phyloP scores from a whole-genome alignment of 306 rosid genomes.

The Arachis stenosperma region DNA sequence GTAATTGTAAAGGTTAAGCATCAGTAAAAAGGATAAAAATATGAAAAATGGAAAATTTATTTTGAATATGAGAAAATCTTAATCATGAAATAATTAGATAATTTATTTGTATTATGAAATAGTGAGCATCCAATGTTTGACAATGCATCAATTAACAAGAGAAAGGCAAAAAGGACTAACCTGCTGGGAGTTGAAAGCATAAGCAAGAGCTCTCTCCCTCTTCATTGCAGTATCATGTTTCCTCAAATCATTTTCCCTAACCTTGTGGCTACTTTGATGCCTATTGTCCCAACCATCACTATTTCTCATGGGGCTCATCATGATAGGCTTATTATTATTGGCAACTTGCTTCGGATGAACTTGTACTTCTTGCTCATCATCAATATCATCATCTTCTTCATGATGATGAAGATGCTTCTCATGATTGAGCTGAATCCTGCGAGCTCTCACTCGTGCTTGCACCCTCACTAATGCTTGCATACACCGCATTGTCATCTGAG shows the following conservation, averaged over 20 bases:
- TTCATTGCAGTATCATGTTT: slow-evolving; percentile 68
- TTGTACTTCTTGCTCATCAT: neutral
- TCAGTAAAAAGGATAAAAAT: no score
- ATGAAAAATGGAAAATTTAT: no score
- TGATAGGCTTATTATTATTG: slow-evolving; percentile 2
- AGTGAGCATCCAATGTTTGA: neutral
- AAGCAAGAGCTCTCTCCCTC: slow-evolving; percentile 84
- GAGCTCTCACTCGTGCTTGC: slow-evolving; percentile 79
- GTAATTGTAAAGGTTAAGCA: no score
- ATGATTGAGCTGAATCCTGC: slow-evolving; percentile 62
- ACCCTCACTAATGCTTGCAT: slow-evolving; percentile 96
- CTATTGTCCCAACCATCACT: slow-evolving; percentile 49
- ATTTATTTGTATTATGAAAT: no score
- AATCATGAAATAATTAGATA: no score
- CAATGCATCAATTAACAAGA: neutral
- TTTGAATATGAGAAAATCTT: no score
- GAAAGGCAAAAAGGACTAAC: neutral
- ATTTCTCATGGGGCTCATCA: slow-evolving; percentile 50
- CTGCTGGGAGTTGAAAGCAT: slow-evolving; percentile 56
- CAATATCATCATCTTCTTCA: no score
- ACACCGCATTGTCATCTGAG: slow-evolving; percentile 94
- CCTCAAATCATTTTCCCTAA: slow-evolving; percentile 50
- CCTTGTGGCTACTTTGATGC: slow-evolving; percentile 51
- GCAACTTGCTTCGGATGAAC: neutral
- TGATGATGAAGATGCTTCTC: slow-evolving; percentile 53